These are phyloP conservation scores for Citrus hindsii DNA, from an alignment of 345 rosid species.

Conservation along the genomic window DNA sequence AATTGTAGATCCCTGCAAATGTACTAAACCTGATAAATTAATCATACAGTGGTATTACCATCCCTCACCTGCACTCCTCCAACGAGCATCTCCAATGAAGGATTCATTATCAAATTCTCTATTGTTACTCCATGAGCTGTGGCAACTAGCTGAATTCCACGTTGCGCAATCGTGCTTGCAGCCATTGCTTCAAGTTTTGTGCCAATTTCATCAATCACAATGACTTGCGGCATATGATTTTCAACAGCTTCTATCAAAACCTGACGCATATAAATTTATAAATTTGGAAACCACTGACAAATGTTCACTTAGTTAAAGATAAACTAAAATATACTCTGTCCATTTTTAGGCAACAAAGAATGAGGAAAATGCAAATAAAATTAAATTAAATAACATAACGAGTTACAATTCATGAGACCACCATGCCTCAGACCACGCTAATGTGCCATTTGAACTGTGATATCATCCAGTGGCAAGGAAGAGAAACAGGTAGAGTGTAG, in stretches of 20 bases:
- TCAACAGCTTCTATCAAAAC: constrained; percentile 90
- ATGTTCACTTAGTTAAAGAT: background rate
- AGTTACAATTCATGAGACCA: background rate
- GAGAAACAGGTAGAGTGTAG: background rate
- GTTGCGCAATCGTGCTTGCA: constrained; percentile 93
- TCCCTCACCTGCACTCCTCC: constrained; percentile 83
- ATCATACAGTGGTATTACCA: background rate
- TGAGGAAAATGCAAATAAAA: background rate
- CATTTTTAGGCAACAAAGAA: background rate
- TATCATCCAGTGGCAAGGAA: background rate
- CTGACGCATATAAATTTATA: constrained; percentile 30
- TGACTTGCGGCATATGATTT: constrained; percentile 96
- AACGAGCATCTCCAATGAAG: constrained; percentile 85
- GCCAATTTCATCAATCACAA: constrained; percentile 92
- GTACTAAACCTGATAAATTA: background rate
- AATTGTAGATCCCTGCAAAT: background rate
- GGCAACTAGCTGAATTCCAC: constrained; percentile 93
- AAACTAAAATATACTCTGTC: background rate
- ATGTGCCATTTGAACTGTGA: background rate
- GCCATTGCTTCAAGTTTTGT: constrained; percentile 96
- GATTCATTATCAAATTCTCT: constrained; percentile 85
- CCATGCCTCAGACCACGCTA: background rate
- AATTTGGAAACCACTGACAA: background rate
- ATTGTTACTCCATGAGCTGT: constrained; percentile 87
- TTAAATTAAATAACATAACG: background rate